Percentiles rank a stretch among this genome's conserved stretches.
Conservation (phyloP, 164 flowering plant species). For the Magnolia changhungtana region DNA sequence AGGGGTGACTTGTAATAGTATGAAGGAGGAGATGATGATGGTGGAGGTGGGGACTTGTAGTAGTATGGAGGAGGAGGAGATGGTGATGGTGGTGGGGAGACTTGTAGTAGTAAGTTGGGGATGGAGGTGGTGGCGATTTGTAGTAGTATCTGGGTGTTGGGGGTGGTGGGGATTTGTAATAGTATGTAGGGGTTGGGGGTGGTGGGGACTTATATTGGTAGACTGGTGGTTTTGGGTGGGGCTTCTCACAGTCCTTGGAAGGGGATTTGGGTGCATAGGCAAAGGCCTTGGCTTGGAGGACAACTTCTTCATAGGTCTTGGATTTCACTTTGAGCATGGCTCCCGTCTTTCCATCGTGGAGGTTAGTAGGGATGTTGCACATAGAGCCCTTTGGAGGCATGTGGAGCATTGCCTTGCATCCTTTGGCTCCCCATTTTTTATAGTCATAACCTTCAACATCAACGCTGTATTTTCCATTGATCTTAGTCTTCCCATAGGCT, state of each 20-base stretch:
- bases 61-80: conserved; percentile 27
- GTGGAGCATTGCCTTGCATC: conserved; percentile 63
- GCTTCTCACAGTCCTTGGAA: conserved; percentile 43
- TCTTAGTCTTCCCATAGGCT: conserved; percentile 64
- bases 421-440: conserved; percentile 41
- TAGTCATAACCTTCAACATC: conserved; percentile 49
- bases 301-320: conserved; percentile 51
- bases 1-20: conserved; percentile 24
- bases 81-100: conserved; percentile 35
- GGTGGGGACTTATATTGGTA: conserved; percentile 37
- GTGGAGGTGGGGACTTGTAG: conserved; percentile 17
- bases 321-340: conserved; percentile 52
- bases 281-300: conserved; percentile 54
- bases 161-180: conserved; percentile 42
- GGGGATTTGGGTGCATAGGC: conserved; percentile 68
- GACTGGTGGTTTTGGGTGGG: conserved; percentile 30
- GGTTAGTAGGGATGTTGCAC: conserved; percentile 56
- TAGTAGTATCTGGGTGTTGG: conserved; percentile 18
- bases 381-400: conserved; percentile 56
- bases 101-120: conserved; percentile 20
- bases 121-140: conserved; percentile 33
- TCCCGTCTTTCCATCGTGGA: conserved; percentile 48
- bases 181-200: conserved; percentile 23
- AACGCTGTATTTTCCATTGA: conserved; percentile 61
- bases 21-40: conserved; percentile 5